A percentile compares a stretch with the other conserved stretches of the same genome.
These are phyloP conservation scores for Fagus sylvatica DNA, from an alignment of 306 rosid species.

Conservation along the genomic window DNA sequence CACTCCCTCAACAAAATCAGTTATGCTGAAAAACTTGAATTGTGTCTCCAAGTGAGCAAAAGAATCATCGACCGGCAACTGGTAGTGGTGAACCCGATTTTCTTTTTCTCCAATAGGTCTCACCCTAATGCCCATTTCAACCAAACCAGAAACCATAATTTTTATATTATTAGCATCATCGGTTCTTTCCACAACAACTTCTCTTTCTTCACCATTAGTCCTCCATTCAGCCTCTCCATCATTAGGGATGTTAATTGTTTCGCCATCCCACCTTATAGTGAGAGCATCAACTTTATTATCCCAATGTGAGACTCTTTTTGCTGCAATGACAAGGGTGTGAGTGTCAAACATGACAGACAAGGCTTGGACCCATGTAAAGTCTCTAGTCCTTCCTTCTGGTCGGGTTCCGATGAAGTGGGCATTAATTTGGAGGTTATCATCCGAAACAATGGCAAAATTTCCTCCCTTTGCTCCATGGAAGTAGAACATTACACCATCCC, in stretches of 20 bases:
- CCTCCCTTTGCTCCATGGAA: slow-evolving; percentile 79
- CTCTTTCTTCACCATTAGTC: slow-evolving; percentile 40
- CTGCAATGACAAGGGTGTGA: slow-evolving; percentile 63
- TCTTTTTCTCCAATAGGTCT: slow-evolving; percentile 63
- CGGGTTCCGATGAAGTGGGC: slow-evolving; percentile 77
- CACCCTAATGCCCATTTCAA: slow-evolving; percentile 62
- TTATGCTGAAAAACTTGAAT: slow-evolving; percentile 47
- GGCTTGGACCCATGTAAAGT: slow-evolving; percentile 87
- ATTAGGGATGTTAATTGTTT: slow-evolving; percentile 35
- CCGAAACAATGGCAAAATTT: slow-evolving; percentile 68
- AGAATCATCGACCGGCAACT: slow-evolving; percentile 54
- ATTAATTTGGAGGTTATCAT: slow-evolving; percentile 63
- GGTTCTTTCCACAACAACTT: slow-evolving; percentile 68
- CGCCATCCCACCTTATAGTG: slow-evolving; percentile 60
- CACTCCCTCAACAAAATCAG: slow-evolving; percentile 66
- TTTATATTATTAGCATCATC: slow-evolving; percentile 54
- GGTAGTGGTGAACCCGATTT: slow-evolving; percentile 68
- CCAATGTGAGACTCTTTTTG: slow-evolving; percentile 67
- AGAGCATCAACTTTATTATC: slow-evolving; percentile 55
- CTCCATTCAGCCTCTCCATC: slow-evolving; percentile 70
- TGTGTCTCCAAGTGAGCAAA: slow-evolving; percentile 80
- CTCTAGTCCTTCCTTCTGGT: slow-evolving; percentile 75
- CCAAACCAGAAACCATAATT: slow-evolving; percentile 50
- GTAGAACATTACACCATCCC: slow-evolving; percentile 86
- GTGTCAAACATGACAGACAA: slow-evolving; percentile 60